A percentile compares a stretch with the other conserved stretches of the same genome.
Conservation (phyloP, 1,284 basidiomycete species). For the Malassezia arunalokei region DNA sequence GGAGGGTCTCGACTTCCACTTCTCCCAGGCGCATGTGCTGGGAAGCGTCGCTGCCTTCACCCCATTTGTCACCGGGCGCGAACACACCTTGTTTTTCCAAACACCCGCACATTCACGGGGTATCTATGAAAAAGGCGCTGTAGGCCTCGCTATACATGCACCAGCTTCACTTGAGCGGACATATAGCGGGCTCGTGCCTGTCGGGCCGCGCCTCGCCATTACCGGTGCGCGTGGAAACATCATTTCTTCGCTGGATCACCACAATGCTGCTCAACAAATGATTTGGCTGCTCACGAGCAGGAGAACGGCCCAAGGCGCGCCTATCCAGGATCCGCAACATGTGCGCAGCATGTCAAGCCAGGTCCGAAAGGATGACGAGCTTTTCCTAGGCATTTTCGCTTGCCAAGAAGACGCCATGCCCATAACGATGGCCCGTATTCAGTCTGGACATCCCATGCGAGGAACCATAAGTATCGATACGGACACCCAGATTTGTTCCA, state of each 20-base stretch:
- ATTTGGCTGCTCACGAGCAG: constrained; percentile 45
- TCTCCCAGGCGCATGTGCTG: constrained; percentile 53
- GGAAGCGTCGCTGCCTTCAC: constrained; percentile 66
- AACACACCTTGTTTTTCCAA: constrained; percentile 56
- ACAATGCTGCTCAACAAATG: constrained; percentile 62
- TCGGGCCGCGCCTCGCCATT: constrained; percentile 54
- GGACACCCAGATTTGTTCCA: constrained; percentile 2
- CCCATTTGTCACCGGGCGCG: constrained; percentile 69
- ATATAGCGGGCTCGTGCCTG: constrained; percentile 53
- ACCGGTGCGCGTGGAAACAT: constrained; percentile 68
- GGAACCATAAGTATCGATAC: constrained; percentile 14
- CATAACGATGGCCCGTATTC: background rate
- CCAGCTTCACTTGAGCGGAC: constrained; percentile 44
- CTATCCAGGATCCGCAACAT: background rate
- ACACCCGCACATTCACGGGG: constrained; percentile 16
- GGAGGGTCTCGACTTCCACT: constrained; percentile 50
- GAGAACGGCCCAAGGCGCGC: background rate
- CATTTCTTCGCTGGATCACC: constrained; percentile 55
- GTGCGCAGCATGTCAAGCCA: constrained; percentile 11
- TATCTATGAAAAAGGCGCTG: constrained; percentile 56
- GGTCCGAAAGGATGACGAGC: constrained; percentile 9
- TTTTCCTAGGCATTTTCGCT: constrained; percentile 6
- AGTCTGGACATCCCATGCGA: constrained; percentile 14
- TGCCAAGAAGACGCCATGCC: background rate
- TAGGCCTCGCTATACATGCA: constrained; percentile 57